Evolutionary conservation across 225 moss, liverwort and hornwort genomes (phyloP).

Genomic region (Thuidium tamariscinum): DNA sequence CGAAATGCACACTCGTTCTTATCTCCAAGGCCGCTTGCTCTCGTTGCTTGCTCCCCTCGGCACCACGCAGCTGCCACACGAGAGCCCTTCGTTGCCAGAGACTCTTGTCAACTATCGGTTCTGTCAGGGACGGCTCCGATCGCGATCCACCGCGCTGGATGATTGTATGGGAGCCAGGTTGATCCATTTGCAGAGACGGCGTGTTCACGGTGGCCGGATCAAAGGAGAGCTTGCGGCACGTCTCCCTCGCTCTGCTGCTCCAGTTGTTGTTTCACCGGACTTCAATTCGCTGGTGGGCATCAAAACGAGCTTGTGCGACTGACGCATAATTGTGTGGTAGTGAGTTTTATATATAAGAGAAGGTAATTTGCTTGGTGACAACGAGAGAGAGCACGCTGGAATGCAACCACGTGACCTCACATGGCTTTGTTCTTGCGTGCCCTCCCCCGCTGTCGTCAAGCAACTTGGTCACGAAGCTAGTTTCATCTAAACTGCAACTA

Average conservation of each 20-base stretch:
- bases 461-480: background rate
- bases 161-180: background rate
- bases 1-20: background rate
- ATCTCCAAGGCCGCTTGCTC: background rate
- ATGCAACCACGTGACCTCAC: background rate
- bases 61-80: background rate
- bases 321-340: too few relatives aligned
- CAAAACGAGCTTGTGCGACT: background rate
- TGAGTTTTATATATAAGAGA: background rate
- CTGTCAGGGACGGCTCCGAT: too few relatives aligned
- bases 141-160: background rate
- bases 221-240: background rate
- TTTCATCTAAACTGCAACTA: background rate
- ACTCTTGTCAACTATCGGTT: background rate
- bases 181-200: background rate
- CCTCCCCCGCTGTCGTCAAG: slow-evolving; percentile 29
- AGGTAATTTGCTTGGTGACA: slow-evolving; percentile 27
- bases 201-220: background rate
- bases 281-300: background rate
- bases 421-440: slow-evolving; percentile 45
- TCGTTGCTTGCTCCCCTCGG: background rate
- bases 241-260: background rate
- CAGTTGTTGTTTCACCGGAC: background rate
- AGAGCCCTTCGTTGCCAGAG: background rate
- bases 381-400: slow-evolving; percentile 62